These are phyloP conservation scores for Balansia obtecta DNA, from an alignment of 2,329 filamentous ascomycete genomes.

Conservation along the genomic window DNA sequence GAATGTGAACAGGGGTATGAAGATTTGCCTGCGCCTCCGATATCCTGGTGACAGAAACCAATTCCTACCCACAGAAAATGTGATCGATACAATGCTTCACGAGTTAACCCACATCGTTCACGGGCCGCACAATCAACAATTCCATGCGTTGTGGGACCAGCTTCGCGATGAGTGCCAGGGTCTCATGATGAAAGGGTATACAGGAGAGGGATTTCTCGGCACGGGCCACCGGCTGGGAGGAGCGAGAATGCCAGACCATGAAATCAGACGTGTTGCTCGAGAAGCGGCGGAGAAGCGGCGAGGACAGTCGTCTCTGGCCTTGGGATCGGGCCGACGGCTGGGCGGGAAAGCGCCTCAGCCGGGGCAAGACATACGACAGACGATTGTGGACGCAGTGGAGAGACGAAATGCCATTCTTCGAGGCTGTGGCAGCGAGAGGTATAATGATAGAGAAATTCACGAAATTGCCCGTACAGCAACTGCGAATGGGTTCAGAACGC, in stretches of 20 bases:
- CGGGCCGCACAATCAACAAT: constrained; percentile 71
- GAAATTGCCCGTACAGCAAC: constrained; percentile 52
- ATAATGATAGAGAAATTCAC: constrained; percentile 52
- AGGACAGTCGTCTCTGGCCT: constrained; percentile 38
- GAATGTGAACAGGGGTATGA: constrained; percentile 64
- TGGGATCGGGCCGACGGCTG: constrained; percentile 58
- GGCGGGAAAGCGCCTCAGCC: constrained; percentile 45
- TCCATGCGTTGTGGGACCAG: constrained; percentile 81
- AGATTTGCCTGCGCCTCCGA: constrained; percentile 72
- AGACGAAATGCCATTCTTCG: constrained; percentile 52
- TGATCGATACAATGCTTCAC: constrained; percentile 87
- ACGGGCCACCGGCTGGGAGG: constrained; percentile 65
- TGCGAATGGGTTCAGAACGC: constrained; percentile 64
- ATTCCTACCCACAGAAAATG: constrained; percentile 68
- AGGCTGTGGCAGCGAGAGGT: constrained; percentile 64
- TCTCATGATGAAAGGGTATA: constrained; percentile 70
- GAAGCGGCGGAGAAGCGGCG: constrained; percentile 61
- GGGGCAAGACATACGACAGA: constrained; percentile 55
- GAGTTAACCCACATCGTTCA: constrained; percentile 83
- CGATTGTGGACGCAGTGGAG: constrained; percentile 61
- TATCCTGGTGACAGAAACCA: constrained; percentile 60
- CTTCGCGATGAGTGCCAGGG: constrained; percentile 75
- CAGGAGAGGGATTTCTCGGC: constrained; percentile 77
- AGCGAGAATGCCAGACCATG: constrained; percentile 48
- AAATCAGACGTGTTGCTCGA: constrained; percentile 63